Base-by-base conservation (phyloP, 805 yeast genomes). In the Komagataella pastoris region DNA sequence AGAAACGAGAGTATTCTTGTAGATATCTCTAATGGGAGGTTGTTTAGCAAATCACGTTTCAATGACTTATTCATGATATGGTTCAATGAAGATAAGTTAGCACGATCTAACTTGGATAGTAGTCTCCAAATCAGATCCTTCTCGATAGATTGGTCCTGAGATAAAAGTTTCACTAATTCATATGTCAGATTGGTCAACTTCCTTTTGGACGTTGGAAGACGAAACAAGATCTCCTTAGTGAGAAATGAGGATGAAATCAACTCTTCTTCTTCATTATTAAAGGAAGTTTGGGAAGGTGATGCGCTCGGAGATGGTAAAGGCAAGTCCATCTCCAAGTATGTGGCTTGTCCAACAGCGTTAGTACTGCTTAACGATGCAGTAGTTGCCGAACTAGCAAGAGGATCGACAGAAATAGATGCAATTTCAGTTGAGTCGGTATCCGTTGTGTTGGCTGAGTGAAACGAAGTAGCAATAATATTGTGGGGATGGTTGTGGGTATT, bases 11-110 rank as follows among this genome's bases (percentile, higher is more conserved):
- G 69, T 7, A 93, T 80, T 48, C 79, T 76, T 56, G 77, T 70
- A 2, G 87, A 67, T 8, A 93, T 71, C 61, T 93, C 98, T 0
- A 77, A 59, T 0, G 99, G 99, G 30, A 93, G 67, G 48, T 75
- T 67, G 10, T 80, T 62, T 7, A 91, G 63, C 46, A 93, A 66
- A 60, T 93, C 98, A 59, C 91, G 77, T 57, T 80, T 77, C 59
- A 93, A 73, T 8, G 80, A 74, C 6, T 67, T 63, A 24, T 74
- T 73, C 12, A 87, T 69, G 2, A 75, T 58, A 12, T 74, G 72
- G 30, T 76, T 72, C 50, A 88, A 65, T 10, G 82, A 71, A 48
- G 88, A 81, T 50, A 88, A 69, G 3, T 86, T 73, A 17, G 75
- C 62, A 50, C 93, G 70, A 57, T 81, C 79, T 47, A 81, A 73